Evolutionary conservation across 148 eudicot species (phyloP).

Genomic region (Amaranthus cruentus): DNA sequence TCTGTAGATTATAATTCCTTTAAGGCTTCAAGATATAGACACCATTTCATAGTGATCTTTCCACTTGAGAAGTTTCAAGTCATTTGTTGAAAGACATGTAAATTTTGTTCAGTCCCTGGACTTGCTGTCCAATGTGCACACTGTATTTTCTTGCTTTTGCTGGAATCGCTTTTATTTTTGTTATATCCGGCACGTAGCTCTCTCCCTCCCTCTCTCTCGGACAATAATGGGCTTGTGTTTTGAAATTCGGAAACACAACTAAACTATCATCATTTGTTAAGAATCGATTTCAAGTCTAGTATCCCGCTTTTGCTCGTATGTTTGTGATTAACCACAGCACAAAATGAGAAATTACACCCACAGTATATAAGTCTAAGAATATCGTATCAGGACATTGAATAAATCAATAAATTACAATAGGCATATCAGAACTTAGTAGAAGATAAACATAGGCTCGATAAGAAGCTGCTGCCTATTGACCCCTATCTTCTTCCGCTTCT

Average conservation of each 20-base stretch:
- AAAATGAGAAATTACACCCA: background rate
- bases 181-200: too few species aligned
- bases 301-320: background rate
- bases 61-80: background rate
- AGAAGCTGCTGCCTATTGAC: background rate
- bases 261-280: background rate
- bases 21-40: background rate
- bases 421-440: background rate
- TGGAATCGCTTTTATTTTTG: background rate
- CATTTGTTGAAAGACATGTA: background rate
- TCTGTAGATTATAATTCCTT: background rate
- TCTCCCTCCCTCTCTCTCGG: too few species aligned
- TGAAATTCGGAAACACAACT: background rate
- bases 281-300: background rate
- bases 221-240: too few species aligned
- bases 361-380: constrained; percentile 14
- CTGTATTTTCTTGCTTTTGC: background rate
- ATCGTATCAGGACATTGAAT: background rate
- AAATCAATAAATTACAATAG: background rate
- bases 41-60: background rate
- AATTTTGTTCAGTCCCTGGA: background rate
- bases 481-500: background rate
- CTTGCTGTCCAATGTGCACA: background rate
- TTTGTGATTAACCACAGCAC: background rate
- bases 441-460: background rate